Evolutionary conservation across 352 stramenopile genomes (phyloP), one percentile per base, ranked within the genome.

Genomic region (Phytophthora pluvialis): DNA sequence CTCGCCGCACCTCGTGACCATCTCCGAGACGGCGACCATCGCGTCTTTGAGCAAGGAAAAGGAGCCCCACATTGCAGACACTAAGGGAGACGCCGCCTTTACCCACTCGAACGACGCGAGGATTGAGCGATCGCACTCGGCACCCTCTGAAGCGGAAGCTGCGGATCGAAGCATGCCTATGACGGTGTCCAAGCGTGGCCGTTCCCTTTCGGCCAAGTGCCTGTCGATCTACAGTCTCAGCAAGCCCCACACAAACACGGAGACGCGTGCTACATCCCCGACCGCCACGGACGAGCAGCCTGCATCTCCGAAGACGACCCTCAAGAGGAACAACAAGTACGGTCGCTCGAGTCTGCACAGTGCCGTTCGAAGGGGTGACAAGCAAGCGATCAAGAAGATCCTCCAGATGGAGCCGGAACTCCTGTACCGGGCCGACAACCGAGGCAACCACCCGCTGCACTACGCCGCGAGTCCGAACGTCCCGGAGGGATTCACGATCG

Each of bases 1-100:
- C 53, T 51, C 75, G 3, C 78, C 80, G 1, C 67, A 81, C 32
- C 78, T 89, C 42, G 75, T 68, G 42, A 78, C 78, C 21, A 90
- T 90, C 55, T 85, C 80, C 33, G 78, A 90, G 64, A 86, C 75
- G 4, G 67, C 65, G 26, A 81, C 76, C 18, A 85, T 86, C n/a
- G 21, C 42, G 12, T 76, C 64, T 40, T 42, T 45, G 56, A 69
- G 29, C 26, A 58, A 48, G 25, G 53, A 53, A n/a, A 65, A 60
- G 32, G 47, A 58, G 33, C 43, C 52, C 12, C 49, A 16, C 15
- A 49, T 40, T 39, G 36, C 38, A 13, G 15, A 61, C 39, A 8
- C 52, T 29, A 12, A 48, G 4, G 18, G 38, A n/a, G 1, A 50
- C 12, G 9, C 25, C n/a, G 12, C 13, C 31, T 48, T 18, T 45